Percentiles rank a stretch among this genome's conserved stretches.
phyloP scores from a whole-genome alignment of 2,329 filamentous ascomycete genomes.

The Coniochaeta sp. region DNA sequence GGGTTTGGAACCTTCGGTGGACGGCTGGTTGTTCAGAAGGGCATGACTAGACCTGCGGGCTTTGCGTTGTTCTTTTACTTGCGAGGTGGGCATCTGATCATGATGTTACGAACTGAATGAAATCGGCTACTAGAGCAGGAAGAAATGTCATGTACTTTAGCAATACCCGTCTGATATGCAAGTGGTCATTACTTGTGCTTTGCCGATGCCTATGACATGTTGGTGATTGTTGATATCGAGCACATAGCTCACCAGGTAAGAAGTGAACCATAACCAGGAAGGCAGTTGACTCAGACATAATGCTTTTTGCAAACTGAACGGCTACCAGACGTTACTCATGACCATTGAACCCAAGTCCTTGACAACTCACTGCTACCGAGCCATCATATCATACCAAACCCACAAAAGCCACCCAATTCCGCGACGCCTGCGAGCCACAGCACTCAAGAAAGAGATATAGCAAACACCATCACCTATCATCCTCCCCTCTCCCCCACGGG shows the following conservation, averaged over 20 bases:
- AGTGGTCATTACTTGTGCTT: not conserved
- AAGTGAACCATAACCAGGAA: too few relatives aligned
- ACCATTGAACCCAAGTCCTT: not conserved
- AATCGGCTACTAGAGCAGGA: not conserved
- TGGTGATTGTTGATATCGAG: too few relatives aligned
- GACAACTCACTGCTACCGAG: not conserved
- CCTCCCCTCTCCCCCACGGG: not conserved
- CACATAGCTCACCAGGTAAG: too few relatives aligned
- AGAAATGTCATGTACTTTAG: not conserved
- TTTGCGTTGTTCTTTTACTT: not conserved
- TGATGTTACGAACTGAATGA: slow-evolving; percentile 4
- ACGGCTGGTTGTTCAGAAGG: not conserved
- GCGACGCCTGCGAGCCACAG: not conserved
- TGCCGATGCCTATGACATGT: too few relatives aligned
- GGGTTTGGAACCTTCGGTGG: not conserved
- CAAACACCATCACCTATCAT: not conserved
- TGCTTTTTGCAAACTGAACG: too few relatives aligned
- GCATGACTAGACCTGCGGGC: slow-evolving; percentile 1
- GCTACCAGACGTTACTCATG: not conserved
- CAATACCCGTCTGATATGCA: not conserved
- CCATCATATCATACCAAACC: not conserved
- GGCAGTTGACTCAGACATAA: too few relatives aligned
- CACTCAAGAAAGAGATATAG: not conserved
- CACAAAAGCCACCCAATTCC: not conserved
- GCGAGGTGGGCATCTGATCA: slow-evolving; percentile 3